Evolutionary conservation across 2,329 filamentous ascomycete genomes (phyloP).

Genomic region (Cladosporium sp.): DNA sequence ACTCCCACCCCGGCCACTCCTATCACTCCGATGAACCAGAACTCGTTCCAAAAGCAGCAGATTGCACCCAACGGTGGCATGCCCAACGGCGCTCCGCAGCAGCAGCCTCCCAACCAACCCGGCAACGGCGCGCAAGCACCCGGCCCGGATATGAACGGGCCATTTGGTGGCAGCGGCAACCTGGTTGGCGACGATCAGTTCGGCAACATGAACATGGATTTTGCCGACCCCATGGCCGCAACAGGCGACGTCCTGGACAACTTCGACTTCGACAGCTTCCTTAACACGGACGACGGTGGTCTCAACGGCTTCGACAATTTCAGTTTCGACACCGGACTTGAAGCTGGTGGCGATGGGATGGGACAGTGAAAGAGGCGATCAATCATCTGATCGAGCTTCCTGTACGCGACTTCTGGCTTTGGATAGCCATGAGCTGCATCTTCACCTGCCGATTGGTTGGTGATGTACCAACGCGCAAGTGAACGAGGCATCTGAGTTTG

Average conservation of each 20-base stretch:
- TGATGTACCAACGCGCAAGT: neutral
- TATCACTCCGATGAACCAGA: constrained; percentile 40
- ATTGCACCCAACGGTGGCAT: constrained; percentile 27
- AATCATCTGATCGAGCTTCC: neutral
- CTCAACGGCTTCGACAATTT: constrained; percentile 29
- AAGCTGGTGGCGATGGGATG: constrained; percentile 11
- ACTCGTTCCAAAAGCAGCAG: constrained; percentile 33
- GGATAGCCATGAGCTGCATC: neutral
- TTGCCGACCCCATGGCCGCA: constrained; percentile 33
- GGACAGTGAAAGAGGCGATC: neutral
- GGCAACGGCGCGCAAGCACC: constrained; percentile 15
- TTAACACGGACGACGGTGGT: constrained; percentile 45
- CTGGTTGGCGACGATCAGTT: constrained; percentile 32
- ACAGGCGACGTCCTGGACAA: constrained; percentile 58
- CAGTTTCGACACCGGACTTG: constrained; percentile 6
- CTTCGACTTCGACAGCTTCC: constrained; percentile 64
- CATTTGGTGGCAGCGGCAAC: constrained; percentile 32
- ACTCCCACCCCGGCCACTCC: constrained; percentile 45
- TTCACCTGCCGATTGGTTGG: neutral
- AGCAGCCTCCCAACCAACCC: constrained; percentile 19
- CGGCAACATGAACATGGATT: constrained; percentile 32
- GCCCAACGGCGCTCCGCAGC: constrained; percentile 20
- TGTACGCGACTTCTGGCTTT: neutral
- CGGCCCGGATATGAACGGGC: constrained; percentile 28
- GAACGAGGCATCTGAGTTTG: no score